Base-by-base conservation (phyloP, 139 green algal genomes). In the Coelastrella sp. region DNA sequence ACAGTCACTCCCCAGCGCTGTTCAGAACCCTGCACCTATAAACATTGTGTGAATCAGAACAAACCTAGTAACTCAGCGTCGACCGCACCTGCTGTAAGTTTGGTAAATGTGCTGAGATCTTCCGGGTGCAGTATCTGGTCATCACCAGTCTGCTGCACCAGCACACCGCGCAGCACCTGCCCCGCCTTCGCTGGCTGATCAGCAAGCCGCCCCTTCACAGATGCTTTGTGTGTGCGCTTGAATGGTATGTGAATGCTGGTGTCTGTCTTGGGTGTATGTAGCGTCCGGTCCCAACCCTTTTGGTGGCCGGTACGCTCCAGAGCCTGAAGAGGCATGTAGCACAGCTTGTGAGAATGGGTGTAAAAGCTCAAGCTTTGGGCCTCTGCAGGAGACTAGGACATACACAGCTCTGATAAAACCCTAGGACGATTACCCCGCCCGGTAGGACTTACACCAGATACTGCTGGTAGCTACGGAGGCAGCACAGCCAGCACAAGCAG, bases 21-120 rank as follows among this genome's bases (percentile, higher is more conserved):
- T 47, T 47, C 32, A 47, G 32, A 47, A 47, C 32, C 32, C 32
- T 47, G 32, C 32, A 47, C 32, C 32, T 47, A 47, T 47, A 47
- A 47, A 47, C 32, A 47, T 47, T 47, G 32, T 47, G 32, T 47
- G 32, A 47, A 47, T 1, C 32, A 47, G 32, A 47, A 47, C 32
- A 47, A 47, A 47, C 32, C 32, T 47, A 47, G 32, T 47, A 2
- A 47, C 32, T 47, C 32, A 47, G 32, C 32, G 64, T 71, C 16
- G 64, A 71, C 16, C 64, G 5, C 64, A 14, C 95, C 96, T 56
- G 92, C 92, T 83, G 95, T 93, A 54, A 99, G 95, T 92, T 95
- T 96, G 64, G 97, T 99, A 96, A 97, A 99, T 20, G 80, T 80
- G 3, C 92, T 93, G 68, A 99, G 94, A 92, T 99, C 98, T 5